phyloP scores from a whole-genome alignment of 2,329 filamentous ascomycete genomes.

The Mycocentrospora acerina region DNA sequence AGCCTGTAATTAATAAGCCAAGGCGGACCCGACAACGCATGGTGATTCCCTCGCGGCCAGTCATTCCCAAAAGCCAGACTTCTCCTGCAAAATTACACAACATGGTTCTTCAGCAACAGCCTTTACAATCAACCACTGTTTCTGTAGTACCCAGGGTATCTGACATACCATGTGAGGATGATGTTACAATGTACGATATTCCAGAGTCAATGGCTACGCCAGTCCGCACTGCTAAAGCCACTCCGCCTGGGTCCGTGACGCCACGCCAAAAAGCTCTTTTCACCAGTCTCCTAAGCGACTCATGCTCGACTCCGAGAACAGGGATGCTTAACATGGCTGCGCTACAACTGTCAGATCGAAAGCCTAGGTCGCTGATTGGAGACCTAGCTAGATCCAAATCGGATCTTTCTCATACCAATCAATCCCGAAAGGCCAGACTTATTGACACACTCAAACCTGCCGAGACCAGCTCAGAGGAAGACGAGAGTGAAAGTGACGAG shows the following conservation, averaged over 20 bases:
- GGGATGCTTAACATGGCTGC: constrained; percentile 36
- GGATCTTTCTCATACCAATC: constrained; percentile 29
- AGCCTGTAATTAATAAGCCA: constrained; percentile 22
- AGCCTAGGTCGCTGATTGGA: constrained; percentile 20
- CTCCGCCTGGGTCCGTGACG: constrained; percentile 34
- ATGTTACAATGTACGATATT: constrained; percentile 42
- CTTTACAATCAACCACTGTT: constrained; percentile 15
- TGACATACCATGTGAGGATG: constrained; percentile 20
- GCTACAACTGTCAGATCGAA: constrained; percentile 32
- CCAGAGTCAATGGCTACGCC: constrained; percentile 24
- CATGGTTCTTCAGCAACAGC: constrained; percentile 32
- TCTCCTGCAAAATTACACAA: constrained; percentile 35
- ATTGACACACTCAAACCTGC: constrained; percentile 34
- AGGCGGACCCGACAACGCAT: constrained; percentile 23
- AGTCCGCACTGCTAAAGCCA: constrained; percentile 9
- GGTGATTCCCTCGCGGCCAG: background rate
- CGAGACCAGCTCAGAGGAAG: constrained; percentile 26
- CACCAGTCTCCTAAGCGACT: constrained; percentile 33
- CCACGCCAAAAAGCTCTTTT: constrained; percentile 41
- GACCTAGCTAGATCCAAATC: constrained; percentile 34
- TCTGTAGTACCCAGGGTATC: constrained; percentile 4
- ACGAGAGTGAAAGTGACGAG: constrained; percentile 28
- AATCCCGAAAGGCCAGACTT: constrained; percentile 29
- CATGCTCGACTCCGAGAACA: constrained; percentile 21
- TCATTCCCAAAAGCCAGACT: constrained; percentile 31